Evolutionary conservation across 345 rosid genomes (phyloP).

Genomic region (Erodium maritimum): DNA sequence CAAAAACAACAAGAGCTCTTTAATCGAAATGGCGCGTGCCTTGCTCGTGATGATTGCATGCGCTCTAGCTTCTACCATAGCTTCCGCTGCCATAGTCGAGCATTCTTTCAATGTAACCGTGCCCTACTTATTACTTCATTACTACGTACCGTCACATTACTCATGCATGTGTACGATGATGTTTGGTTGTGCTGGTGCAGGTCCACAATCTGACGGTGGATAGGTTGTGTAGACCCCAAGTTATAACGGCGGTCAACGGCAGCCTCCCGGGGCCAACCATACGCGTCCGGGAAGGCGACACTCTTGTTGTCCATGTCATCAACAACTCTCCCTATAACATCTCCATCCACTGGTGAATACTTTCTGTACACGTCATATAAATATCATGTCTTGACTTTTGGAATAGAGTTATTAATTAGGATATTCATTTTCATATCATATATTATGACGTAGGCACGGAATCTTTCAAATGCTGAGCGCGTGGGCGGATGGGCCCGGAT

Average conservation of each 20-base stretch:
- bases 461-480: slow-evolving; percentile 44
- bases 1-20: too few relatives aligned
- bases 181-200: slow-evolving; percentile 20
- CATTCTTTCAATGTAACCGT: slow-evolving; percentile 13
- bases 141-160: neutral
- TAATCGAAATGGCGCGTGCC: neutral
- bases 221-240: slow-evolving; percentile 50
- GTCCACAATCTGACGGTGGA: slow-evolving; percentile 52
- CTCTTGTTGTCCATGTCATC: slow-evolving; percentile 54
- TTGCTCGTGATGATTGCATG: neutral
- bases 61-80: slow-evolving; percentile 5
- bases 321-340: slow-evolving; percentile 81
- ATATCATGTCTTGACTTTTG: neutral
- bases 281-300: slow-evolving; percentile 62
- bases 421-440: neutral
- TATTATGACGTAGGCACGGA: slow-evolving; percentile 51
- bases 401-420: neutral
- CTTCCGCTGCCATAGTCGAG: slow-evolving; percentile 14
- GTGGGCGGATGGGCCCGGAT: slow-evolving; percentile 86
- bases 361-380: neutral
- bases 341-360: slow-evolving; percentile 68
- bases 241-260: slow-evolving; percentile 67
- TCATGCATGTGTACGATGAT: neutral
- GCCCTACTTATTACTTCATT: neutral
- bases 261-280: slow-evolving; percentile 72